Evolutionary conservation across 2,329 filamentous ascomycete species (phyloP).

Genomic region (Tolypocladium endophyticum): DNA sequence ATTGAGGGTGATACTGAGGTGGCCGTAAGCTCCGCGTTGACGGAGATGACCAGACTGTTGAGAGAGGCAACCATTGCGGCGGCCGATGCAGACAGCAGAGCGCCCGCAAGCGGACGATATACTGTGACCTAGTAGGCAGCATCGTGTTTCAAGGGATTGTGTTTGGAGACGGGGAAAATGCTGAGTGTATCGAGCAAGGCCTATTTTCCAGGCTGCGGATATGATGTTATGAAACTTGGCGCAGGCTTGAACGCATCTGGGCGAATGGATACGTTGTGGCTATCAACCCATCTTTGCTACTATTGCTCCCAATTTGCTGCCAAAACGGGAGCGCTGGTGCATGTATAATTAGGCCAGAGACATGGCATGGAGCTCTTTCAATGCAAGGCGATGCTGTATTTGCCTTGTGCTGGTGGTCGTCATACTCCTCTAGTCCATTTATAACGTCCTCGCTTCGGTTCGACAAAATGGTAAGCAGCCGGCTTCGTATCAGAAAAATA

Average conservation of each 20-base stretch:
- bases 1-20: conserved; percentile 96
- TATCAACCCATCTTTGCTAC: background rate
- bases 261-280: background rate
- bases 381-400: background rate
- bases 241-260: background rate
- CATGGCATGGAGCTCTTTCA: background rate
- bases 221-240: background rate
- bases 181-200: background rate
- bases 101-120: conserved; percentile 72
- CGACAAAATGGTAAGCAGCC: background rate
- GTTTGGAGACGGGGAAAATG: background rate
- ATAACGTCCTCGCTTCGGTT: background rate
- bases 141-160: background rate
- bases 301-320: background rate
- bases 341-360: background rate
- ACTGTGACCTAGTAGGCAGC: conserved; percentile 57
- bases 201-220: background rate
- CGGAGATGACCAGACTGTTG: conserved; percentile 76
- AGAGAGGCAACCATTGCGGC: conserved; percentile 86
- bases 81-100: conserved; percentile 73
- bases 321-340: background rate
- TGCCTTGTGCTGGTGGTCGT: background rate
- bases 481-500: too few species aligned
- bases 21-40: conserved; percentile 81
- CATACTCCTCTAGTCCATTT: background rate